These are phyloP conservation scores for Fomitiporia mediterranea DNA, from an alignment of 1,284 basidiomycete genomes.

Conservation along the genomic window DNA sequence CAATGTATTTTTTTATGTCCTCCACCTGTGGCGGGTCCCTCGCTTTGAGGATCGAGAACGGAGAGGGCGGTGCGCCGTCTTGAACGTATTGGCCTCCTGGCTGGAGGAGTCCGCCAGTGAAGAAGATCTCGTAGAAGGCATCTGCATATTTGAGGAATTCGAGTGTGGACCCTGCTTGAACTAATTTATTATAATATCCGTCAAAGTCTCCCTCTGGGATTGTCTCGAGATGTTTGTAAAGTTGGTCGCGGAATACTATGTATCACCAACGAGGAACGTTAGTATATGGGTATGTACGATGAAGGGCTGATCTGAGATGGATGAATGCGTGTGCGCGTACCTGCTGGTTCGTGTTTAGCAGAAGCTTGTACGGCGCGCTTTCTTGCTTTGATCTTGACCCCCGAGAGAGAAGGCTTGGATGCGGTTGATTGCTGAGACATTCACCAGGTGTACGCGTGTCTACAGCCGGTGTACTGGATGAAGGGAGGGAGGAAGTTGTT, in stretches of 20 bases:
- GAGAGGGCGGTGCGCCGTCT: slow-evolving; percentile 74
- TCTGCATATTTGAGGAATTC: slow-evolving; percentile 96
- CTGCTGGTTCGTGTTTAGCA: slow-evolving; percentile 82
- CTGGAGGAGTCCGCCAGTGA: slow-evolving; percentile 92
- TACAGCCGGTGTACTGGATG: slow-evolving; percentile 1
- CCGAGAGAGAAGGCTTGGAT: slow-evolving; percentile 81
- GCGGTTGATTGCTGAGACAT: slow-evolving; percentile 82
- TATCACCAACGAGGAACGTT: slow-evolving; percentile 17
- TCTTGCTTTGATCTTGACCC: slow-evolving; percentile 84
- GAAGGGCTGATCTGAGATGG: slow-evolving; percentile 13
- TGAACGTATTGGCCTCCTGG: slow-evolving; percentile 92
- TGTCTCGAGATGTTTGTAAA: slow-evolving; percentile 90
- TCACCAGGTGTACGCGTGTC: slow-evolving; percentile 38
- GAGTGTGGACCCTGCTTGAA: slow-evolving; percentile 86
- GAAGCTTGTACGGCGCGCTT: slow-evolving; percentile 85
- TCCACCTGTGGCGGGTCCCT: slow-evolving; percentile 73
- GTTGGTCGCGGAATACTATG: slow-evolving; percentile 90
- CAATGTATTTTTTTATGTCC: slow-evolving; percentile 88
- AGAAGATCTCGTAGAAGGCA: slow-evolving; percentile 89
- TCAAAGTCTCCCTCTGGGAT: slow-evolving; percentile 82
- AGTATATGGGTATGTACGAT: slow-evolving; percentile 6
- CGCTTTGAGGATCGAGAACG: slow-evolving; percentile 82
- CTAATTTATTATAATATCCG: slow-evolving; percentile 77
- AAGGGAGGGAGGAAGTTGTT: neutral
- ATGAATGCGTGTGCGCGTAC: slow-evolving; percentile 43